Evolutionary conservation across 1,139 yeast species (phyloP), one percentile per base, ranked within the genome.

Genomic region (Taphrina deformans): DNA sequence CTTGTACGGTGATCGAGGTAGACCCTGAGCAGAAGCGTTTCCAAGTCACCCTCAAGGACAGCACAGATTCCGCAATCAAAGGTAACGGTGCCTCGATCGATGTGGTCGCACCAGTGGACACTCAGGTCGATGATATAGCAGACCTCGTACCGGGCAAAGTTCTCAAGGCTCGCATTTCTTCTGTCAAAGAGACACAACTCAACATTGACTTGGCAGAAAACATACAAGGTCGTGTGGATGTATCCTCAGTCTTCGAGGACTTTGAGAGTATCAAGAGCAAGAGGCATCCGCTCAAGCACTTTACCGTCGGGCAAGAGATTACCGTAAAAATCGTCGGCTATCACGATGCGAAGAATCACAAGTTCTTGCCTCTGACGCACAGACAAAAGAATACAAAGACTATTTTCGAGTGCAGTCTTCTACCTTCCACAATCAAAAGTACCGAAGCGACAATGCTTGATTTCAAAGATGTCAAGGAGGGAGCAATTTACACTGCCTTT

Each of bases 161-260:
- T 29, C 85, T 93, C 18, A 80, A 82, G 69, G 96, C 87, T 44
- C 73, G 76, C 26, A 77, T 92, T 66, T 84, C 82, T 65, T 79
- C 87, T 1, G 82, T 89, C 56, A 88, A 88, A 72, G 85, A 83
- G 61, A 85, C 91, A 10, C 95, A 89, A 76, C 79, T 92, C 71
- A 86, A 87, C 72, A 87, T 92, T 48, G 83, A 82, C 67, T 78
- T 91, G 65, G 92, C 95, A 58, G 96, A 88, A 67, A 87, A 88
- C 72, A 79, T 86, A 69, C 88, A 84, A 72, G 97, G 96, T 51
- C 83, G 96, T 73, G 78, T 92, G 66, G 96, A 89, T 72, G 80
- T 87, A 23, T 83, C 93, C 9, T 88, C 89, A 75, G 79, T 88
- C 64, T 88, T 83, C 76, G 86, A 85, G 61, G 70, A 75, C 0